phyloP scores from a whole-genome alignment of 805 yeast species.

The Monosporozyma aquatica region DNA sequence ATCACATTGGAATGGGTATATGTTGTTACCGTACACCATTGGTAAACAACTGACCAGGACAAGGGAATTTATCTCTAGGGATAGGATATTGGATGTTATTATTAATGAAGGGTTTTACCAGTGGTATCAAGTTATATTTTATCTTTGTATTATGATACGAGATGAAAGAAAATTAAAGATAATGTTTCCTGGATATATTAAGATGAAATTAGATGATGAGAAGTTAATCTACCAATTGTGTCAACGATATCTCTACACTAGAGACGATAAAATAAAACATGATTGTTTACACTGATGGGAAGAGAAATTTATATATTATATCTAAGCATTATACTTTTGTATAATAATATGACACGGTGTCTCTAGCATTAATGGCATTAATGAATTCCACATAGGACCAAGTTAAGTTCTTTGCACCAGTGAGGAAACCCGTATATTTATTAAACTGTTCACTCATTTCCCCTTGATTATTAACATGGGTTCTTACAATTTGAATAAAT shows the following conservation, averaged over 20 bases:
- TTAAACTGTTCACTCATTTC: conserved; percentile 91
- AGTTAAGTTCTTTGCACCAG: conserved; percentile 79
- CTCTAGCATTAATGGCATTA: conserved; percentile 60
- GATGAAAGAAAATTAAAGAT: conserved; percentile 27
- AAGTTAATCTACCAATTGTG: conserved; percentile 18
- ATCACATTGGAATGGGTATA: conserved; percentile 14
- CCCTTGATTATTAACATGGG: conserved; percentile 48
- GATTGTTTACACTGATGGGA: not conserved
- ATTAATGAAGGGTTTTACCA: conserved; percentile 64
- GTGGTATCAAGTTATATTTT: conserved; percentile 56
- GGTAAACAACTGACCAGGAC: conserved; percentile 10
- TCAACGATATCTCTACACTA: conserved; percentile 7
- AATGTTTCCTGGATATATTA: conserved; percentile 22
- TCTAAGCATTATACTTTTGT: not conserved
- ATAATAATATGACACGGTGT: conserved; percentile 12
- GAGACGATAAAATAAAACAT: not conserved
- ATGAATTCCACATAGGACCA: conserved; percentile 84
- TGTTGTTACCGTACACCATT: conserved; percentile 16
- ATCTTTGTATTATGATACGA: conserved; percentile 50
- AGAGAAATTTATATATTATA: not conserved
- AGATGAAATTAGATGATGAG: conserved; percentile 20
- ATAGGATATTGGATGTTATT: conserved; percentile 51
- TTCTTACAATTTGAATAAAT: conserved; percentile 47
- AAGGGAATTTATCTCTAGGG: conserved; percentile 44
- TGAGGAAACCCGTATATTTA: conserved; percentile 69